Evolutionary conservation across 108 stramenopile species (phyloP), one percentile per base, ranked within the genome.

Genomic region (Cyclotella distinguenda): DNA sequence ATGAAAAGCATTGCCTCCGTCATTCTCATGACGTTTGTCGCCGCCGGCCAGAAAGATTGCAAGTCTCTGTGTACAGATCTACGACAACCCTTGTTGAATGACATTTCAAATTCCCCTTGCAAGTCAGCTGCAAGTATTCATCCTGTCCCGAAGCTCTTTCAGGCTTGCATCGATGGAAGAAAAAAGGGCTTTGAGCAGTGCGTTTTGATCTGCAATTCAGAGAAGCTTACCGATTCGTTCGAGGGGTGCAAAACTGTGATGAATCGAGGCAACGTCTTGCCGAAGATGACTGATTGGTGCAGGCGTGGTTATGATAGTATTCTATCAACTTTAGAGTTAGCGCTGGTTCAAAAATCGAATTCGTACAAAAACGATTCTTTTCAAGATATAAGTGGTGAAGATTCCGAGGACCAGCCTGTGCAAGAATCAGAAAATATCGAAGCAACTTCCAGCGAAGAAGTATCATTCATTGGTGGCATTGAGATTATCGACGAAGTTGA

Each of bases 141-240:
- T 16, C 51, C 68, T 0, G 28, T 49, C 4, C 68, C 64, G 0
- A 64, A 57, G 9, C 15, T 77, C 0, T 78, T 70, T 64, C 57
- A 66, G 25, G 32, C 52, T 12, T 78, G 77, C 26, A 63, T 70
- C 15, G 63, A 70, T 4, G 77, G 69, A 15, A 40, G 57, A 10
- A 70, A 70, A 27, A 60, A 66, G 30, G 77, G 50, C 0, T 78
- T 66, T 25, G 64, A 70, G 28, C 48, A 70, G 1, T 78, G 77
- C 16, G 52, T 59, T 21, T 38, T 50, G 0, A 36, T 70, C 13
- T 78, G 77, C 34, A 33, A 25, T 15, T 44, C 32, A 27, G 39
- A 40, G 0, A 39, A 70, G 2, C 31, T 15, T 9, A 6, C 36
- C n/a, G 33, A 49, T 19, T 65, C 68, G 2, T 66, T 46, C 25